Base-by-base conservation (phyloP, 345 rosid species). In the Conringia planisiliqua region DNA sequence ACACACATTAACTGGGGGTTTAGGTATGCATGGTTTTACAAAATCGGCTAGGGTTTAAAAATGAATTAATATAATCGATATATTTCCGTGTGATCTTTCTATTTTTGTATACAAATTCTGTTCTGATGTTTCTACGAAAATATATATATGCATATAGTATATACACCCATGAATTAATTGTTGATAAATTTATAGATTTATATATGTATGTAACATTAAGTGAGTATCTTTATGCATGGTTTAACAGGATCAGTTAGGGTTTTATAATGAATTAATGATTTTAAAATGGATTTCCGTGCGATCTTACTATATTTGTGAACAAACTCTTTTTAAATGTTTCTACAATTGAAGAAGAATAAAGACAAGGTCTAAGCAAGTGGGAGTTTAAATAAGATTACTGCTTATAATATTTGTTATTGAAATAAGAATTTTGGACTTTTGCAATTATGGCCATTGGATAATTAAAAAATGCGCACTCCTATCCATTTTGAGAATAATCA, bases 401-500 rank as follows among this genome's bases (percentile, higher is more conserved):
- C 20, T 55, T 58, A 74, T 59, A 26, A 57, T 40, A 75, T 16
- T 16, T 51, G 32, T 38, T 64, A 61, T 40, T 61, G 38, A 57
- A 24, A 69, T 54, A 52, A 62, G 42, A 42, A 54, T 43, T 76
- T 65, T 71, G 73, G 77, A 78, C 81, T 71, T 77, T 77, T 71
- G 77, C 77, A 71, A 66, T 71, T 71, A 71, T 71, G 63, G 56
- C 77, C 47, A 71, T 66, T 77, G 62, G 63, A 22, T 71, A 71
- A 71, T 71, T 39, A 71, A 77, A 77, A 57, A 72, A 76, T 79
- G 52, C 77, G 81, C 84, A 80, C 86, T 78, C 81, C 77, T 70
- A 85, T 82, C 89, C 86, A 59, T 78, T 79, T 79, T 63, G 68
- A 74, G 85, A 86, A 85, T 85, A 80, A 78, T 18, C 33, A 74